Percentiles rank a stretch among this genome's conserved stretches.
phyloP scores from a whole-genome alignment of 371 early-diverging fungal genomes.

The Mucor piriformis region DNA sequence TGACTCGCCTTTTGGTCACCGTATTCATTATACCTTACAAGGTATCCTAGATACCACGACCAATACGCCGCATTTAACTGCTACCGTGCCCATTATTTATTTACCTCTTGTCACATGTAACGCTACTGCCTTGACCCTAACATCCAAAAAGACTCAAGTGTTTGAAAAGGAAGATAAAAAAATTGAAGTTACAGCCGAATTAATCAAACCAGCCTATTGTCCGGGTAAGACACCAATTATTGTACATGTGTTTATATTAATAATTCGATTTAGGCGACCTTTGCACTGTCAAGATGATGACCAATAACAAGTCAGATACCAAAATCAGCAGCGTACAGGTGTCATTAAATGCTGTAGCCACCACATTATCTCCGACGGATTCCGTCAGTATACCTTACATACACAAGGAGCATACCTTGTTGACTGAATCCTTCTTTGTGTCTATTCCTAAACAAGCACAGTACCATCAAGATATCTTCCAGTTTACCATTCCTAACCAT shows the following conservation, averaged over 20 bases:
- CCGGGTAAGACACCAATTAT: constrained; percentile 39
- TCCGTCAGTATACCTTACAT: background rate
- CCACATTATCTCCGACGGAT: constrained; percentile 10
- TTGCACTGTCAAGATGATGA: constrained; percentile 41
- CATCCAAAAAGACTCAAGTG: constrained; percentile 16
- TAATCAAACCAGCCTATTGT: constrained; percentile 43
- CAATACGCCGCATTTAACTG: constrained; percentile 9
- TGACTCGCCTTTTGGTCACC: constrained; percentile 35
- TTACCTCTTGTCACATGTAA: constrained; percentile 36
- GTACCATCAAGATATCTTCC: constrained; percentile 39
- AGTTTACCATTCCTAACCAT: constrained; percentile 34
- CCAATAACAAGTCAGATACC: constrained; percentile 37
- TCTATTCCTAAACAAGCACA: constrained; percentile 30
- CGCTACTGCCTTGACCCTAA: background rate
- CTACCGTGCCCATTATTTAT: constrained; percentile 32
- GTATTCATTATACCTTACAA: constrained; percentile 40
- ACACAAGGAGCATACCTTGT: constrained; percentile 33
- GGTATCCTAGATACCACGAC: constrained; percentile 31
- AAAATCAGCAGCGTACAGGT: constrained; percentile 44
- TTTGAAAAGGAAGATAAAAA: constrained; percentile 25
- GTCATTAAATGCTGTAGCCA: constrained; percentile 26
- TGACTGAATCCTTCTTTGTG: constrained; percentile 34
- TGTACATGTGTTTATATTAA: background rate
- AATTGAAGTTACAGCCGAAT: constrained; percentile 33
- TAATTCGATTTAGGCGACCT: constrained; percentile 34